A percentile compares a stretch with the other conserved stretches of the same genome.
phyloP scores from a whole-genome alignment of 169 alveolate species.

The Eimeria sp. region DNA sequence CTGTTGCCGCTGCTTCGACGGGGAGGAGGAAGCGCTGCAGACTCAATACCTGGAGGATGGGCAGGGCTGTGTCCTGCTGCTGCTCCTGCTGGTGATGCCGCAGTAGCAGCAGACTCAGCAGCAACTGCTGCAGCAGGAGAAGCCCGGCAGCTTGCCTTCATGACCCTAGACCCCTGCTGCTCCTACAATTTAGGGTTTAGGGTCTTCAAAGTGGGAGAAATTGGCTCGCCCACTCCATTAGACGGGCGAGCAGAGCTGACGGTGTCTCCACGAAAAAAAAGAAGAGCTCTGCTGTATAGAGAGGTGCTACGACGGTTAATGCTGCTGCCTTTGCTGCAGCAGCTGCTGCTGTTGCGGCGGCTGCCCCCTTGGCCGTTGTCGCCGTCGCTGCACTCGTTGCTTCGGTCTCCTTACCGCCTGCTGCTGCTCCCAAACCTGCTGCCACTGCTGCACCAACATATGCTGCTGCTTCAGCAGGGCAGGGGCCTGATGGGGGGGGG shows the following conservation, averaged over 20 bases:
- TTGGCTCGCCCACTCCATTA: neutral
- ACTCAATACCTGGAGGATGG: neutral
- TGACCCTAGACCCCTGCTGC: slow-evolving; percentile 36
- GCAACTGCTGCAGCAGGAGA: slow-evolving; percentile 63
- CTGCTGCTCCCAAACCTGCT: neutral
- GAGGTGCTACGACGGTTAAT: neutral
- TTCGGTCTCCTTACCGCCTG: neutral
- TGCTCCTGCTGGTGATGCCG: slow-evolving; percentile 50
- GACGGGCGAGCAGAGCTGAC: neutral
- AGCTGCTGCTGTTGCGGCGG: neutral
- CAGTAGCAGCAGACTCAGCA: slow-evolving; percentile 27
- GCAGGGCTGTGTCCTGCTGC: slow-evolving; percentile 7
- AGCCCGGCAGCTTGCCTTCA: slow-evolving; percentile 48
- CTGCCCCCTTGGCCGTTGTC: neutral
- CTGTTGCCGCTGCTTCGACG: neutral
- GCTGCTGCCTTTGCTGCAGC: slow-evolving; percentile 23
- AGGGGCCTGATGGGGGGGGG: slow-evolving; percentile 62
- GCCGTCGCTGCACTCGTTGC: slow-evolving; percentile 14
- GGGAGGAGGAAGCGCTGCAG: slow-evolving; percentile 41
- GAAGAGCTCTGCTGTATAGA: too few species aligned
- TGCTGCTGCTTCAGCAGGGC: slow-evolving; percentile 27
- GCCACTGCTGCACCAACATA: slow-evolving; percentile 13
- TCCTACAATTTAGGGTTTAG: slow-evolving; percentile 51
- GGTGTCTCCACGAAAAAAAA: neutral
- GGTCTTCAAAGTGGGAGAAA: neutral